phyloP scores from a whole-genome alignment of 306 rosid genomes.

The Vicia sativa region DNA sequence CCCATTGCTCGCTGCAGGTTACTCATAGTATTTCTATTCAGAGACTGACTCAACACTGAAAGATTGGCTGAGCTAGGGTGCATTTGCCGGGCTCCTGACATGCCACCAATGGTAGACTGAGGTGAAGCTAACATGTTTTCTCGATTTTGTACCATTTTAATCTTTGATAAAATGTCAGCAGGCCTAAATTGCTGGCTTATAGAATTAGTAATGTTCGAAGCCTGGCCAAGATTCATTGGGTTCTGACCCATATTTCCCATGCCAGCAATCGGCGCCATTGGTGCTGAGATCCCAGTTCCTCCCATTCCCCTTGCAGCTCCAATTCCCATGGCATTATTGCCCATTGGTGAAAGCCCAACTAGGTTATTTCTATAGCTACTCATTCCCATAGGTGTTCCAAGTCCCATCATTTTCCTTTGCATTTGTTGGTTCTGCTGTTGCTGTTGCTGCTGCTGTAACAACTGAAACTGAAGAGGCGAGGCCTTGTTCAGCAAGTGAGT shows the following conservation, averaged over 20 bases:
- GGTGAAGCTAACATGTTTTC: conserved; percentile 60
- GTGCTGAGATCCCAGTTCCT: conserved; percentile 80
- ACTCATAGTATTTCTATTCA: conserved; percentile 61
- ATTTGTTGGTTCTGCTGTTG: conserved; percentile 69
- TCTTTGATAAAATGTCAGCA: conserved; percentile 50
- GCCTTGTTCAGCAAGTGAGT: conserved; percentile 67
- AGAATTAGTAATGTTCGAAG: conserved; percentile 58
- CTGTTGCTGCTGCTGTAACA: conserved; percentile 61
- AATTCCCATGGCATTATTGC: conserved; percentile 71
- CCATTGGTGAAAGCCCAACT: conserved; percentile 74
- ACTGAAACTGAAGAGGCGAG: conserved; percentile 62
- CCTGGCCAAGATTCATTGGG: conserved; percentile 63
- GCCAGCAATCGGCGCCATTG: conserved; percentile 77
- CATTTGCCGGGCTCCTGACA: conserved; percentile 75
- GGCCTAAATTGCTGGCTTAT: conserved; percentile 66
- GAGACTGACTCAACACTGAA: conserved; percentile 69
- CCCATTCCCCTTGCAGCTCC: conserved; percentile 81
- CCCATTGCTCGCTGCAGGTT: conserved; percentile 71
- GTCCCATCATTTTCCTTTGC: conserved; percentile 91
- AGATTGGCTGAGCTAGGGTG: conserved; percentile 65
- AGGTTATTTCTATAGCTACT: conserved; percentile 66
- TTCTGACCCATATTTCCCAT: conserved; percentile 82
- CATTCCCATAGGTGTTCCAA: conserved; percentile 70
- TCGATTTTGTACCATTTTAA: conserved; percentile 54
- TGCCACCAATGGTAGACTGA: conserved; percentile 66